Evolutionary conservation across 768 basidiomycete species (phyloP), one percentile per base, ranked within the genome.

Genomic region (Leccinum olivaceopallidum): DNA sequence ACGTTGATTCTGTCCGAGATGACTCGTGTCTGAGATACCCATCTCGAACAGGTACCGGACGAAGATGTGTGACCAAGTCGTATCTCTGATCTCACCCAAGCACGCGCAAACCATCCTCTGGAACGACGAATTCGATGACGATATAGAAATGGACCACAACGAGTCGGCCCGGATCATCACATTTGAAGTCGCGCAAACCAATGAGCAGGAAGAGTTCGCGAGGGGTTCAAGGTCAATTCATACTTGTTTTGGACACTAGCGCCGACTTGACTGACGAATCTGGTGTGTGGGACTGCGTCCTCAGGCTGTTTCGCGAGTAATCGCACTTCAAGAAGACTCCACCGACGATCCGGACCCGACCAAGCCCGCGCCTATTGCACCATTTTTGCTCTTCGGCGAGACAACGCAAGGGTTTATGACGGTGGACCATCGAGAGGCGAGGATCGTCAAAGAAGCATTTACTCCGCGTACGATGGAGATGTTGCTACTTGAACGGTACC

Each of bases 1-100:
- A 7, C 2, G 22, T 57, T 1, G n/a, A 47, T 6, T 9, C 3
- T 12, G 12, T 22, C n/a, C 1, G 24, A 44, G 24, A 18, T 20
- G 22, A 42, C 2, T 3, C 6, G 13, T 1, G 8, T 24, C 18
- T 1, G 4, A 51, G 2, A 16, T 24, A 24, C 14, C 2, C 4
- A 24, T 52, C 0, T 47, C 13, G 18, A 5, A 9, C 37, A 87
- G 86, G 53, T 87, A 88, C 63, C 79, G 86, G 13, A 84, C 78
- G 2, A 84, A 85, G 70, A 76, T 87, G 42, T 73, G 80, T 18
- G 85, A 88, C 62, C 86, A 87, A 67, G 67, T 82, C 4, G 66
- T 81, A 1, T 80, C 80, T 28, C 67, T 86, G 36, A 69, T 87
- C 26, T 84, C 85, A 5, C 66, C 79, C 0, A 76, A 80, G 14